phyloP scores from a whole-genome alignment of 768 basidiomycete genomes.

The Naganishia randhawae region DNA sequence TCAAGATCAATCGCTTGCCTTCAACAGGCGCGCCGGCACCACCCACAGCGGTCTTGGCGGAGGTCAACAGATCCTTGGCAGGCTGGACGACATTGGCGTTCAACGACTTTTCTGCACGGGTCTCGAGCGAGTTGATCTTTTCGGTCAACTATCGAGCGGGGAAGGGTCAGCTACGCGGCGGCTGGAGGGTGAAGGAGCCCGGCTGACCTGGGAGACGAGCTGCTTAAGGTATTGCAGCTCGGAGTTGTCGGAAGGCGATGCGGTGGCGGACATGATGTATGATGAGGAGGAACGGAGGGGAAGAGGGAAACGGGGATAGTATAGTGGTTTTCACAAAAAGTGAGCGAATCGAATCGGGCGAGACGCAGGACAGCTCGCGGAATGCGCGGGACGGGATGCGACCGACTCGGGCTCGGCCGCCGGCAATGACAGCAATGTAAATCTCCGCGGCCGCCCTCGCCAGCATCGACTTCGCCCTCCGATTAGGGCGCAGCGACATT shows the following conservation, averaged over 20 bases:
- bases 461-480: too few species aligned
- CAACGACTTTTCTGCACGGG: conserved; percentile 52
- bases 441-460: too few species aligned
- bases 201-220: conserved; percentile 67
- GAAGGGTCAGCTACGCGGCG: neutral
- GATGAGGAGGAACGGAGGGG: neutral
- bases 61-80: conserved; percentile 33
- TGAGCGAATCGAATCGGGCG: too few species aligned
- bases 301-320: too few species aligned
- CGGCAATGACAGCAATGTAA: too few species aligned
- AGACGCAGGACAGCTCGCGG: too few species aligned
- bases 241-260: conserved; percentile 29
- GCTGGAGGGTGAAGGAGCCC: neutral
- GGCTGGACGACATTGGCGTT: conserved; percentile 36
- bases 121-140: conserved; percentile 79
- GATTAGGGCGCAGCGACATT: too few species aligned
- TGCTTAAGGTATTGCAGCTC: conserved; percentile 94
- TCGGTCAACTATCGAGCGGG: conserved; percentile 60
- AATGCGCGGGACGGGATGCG: too few species aligned
- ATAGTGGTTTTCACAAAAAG: too few species aligned
- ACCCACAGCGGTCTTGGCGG: conserved; percentile 54
- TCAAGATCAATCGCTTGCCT: conserved; percentile 68
- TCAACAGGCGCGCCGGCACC: conserved; percentile 50
- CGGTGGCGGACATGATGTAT: conserved; percentile 12
- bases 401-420: too few species aligned